These are phyloP conservation scores for Malus orientalis DNA, from an alignment of 306 rosid species.

Conservation along the genomic window DNA sequence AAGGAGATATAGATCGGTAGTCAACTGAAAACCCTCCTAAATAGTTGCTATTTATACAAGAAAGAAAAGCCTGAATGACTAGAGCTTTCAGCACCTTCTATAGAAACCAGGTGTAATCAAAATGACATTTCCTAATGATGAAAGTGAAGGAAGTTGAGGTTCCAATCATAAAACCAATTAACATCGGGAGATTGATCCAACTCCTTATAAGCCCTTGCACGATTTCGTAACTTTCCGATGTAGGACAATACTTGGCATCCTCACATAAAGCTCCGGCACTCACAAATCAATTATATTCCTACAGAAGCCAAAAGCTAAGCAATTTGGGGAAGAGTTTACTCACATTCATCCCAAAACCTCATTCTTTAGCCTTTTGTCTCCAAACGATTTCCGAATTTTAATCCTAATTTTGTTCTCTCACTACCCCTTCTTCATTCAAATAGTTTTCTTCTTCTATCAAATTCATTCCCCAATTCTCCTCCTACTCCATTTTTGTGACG, in stretches of 20 bases:
- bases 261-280: not conserved
- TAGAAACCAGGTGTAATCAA: not conserved
- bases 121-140: not conserved
- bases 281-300: no score
- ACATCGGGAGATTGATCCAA: not conserved
- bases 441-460: not conserved
- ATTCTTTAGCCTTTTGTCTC: not conserved
- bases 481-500: not conserved
- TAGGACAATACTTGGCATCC: not conserved
- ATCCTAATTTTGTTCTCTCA: not conserved
- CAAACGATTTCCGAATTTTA: not conserved
- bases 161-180: not conserved
- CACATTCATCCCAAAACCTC: not conserved
- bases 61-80: no score
- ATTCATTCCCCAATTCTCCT: not conserved
- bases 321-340: not conserved
- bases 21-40: not conserved
- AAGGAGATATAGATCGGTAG: not conserved
- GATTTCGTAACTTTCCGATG: no score
- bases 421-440: not conserved
- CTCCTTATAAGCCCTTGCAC: not conserved
- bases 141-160: not conserved
- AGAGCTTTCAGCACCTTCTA: no score
- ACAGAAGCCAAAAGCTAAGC: not conserved
- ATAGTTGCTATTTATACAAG: not conserved